Conservation (phyloP, 805 yeast species). For the Lipomyces yamadae region DNA sequence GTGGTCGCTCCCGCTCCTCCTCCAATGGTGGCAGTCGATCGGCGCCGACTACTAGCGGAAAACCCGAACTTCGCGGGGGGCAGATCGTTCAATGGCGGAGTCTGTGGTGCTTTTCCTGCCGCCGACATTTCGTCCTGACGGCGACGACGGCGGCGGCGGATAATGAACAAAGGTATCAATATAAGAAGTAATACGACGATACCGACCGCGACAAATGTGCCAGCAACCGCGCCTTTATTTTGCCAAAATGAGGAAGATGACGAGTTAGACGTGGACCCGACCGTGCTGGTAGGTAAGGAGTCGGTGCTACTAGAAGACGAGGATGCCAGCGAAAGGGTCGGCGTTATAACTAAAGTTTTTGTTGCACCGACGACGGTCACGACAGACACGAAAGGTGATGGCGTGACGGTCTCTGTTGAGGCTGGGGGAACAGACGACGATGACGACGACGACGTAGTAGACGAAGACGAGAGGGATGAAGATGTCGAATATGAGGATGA, state of each 20-base stretch:
- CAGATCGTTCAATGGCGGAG: constrained; percentile 23
- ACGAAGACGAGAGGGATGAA: constrained; percentile 1
- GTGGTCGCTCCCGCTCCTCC: constrained; percentile 13
- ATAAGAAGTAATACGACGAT: constrained; percentile 57
- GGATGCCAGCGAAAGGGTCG: constrained; percentile 30
- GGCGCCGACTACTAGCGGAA: constrained; percentile 27
- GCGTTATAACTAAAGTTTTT: constrained; percentile 36
- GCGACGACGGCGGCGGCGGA: constrained; percentile 45
- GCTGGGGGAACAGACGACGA: constrained; percentile 11
- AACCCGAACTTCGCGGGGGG: constrained; percentile 26
- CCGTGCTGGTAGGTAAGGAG: constrained; percentile 13
- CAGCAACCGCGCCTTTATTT: constrained; percentile 79
- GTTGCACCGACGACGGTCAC: constrained; percentile 41
- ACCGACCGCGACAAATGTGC: constrained; percentile 82
- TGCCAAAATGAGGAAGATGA: constrained; percentile 58
- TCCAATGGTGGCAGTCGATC: constrained; percentile 21
- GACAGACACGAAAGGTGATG: constrained; percentile 37
- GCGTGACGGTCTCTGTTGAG: constrained; percentile 35
- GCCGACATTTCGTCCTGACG: constrained; percentile 31
- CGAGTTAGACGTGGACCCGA: constrained; percentile 22
- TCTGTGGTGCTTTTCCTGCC: constrained; percentile 9
- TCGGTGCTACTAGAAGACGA: constrained; percentile 11
- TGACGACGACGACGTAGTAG: constrained; percentile 16
- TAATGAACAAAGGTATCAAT: constrained; percentile 52
- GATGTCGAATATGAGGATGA: constrained; percentile 1